Conservation (phyloP, 2,329 filamentous ascomycete genomes). For the Colletotrichum karsti region DNA sequence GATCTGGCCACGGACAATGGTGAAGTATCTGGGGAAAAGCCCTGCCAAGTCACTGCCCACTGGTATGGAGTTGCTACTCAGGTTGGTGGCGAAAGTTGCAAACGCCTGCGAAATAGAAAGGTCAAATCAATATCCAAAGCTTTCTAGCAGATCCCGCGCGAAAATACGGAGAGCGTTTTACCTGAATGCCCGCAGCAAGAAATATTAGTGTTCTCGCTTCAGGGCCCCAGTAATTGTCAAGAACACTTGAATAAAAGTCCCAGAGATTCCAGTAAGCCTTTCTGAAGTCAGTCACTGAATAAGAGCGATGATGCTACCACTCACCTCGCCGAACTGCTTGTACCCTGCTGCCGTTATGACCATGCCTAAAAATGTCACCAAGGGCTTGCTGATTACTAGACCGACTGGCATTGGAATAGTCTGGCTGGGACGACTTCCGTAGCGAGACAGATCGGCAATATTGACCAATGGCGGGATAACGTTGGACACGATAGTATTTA, state of each 20-base stretch:
- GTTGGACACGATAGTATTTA: neutral
- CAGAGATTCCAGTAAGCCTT: conserved; percentile 16
- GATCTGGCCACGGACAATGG: conserved; percentile 8
- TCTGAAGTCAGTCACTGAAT: no score
- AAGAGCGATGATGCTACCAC: neutral
- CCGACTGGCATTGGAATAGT: neutral
- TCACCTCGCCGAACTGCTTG: conserved; percentile 4
- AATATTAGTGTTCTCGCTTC: neutral
- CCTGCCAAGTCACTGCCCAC: neutral
- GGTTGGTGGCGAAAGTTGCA: conserved; percentile 7
- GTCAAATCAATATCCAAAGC: neutral
- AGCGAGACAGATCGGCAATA: neutral
- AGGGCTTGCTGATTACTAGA: conserved; percentile 12
- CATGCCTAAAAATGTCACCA: neutral
- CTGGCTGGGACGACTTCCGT: neutral
- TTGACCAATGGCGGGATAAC: conserved; percentile 5
- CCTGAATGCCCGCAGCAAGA: neutral
- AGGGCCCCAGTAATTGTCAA: conserved; percentile 10
- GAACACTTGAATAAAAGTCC: conserved; percentile 8
- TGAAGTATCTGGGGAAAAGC: neutral
- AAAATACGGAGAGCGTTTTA: neutral
- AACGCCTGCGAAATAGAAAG: neutral
- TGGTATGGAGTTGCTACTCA: conserved; percentile 9
- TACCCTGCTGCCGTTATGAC: conserved; percentile 10
- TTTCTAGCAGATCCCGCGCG: no score